A percentile compares a stretch with the other conserved stretches of the same genome.
phyloP scores from a whole-genome alignment of 495 filamentous ascomycete species.

The Trichoderma reesei region DNA sequence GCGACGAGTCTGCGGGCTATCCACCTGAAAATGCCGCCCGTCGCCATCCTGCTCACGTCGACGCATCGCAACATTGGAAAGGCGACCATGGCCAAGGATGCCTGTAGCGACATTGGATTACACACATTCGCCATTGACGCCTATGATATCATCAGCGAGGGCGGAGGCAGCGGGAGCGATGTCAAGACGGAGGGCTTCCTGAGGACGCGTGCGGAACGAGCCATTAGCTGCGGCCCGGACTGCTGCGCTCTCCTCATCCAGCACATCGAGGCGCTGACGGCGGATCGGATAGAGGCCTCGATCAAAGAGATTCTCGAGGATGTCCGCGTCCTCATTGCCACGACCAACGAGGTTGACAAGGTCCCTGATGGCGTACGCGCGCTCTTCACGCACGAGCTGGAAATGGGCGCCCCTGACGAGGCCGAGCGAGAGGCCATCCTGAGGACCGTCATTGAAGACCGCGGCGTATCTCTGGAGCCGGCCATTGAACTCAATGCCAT shows the following conservation, averaged over 20 bases:
- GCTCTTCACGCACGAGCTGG: slow-evolving; percentile 91
- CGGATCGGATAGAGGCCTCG: slow-evolving; percentile 75
- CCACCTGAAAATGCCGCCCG: slow-evolving; percentile 73
- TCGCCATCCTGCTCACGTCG: slow-evolving; percentile 78
- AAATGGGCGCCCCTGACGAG: slow-evolving; percentile 88
- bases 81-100: slow-evolving; percentile 58
- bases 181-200: slow-evolving; percentile 88
- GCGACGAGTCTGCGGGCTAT: slow-evolving; percentile 82
- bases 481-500: slow-evolving; percentile 76
- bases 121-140: slow-evolving; percentile 86
- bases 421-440: slow-evolving; percentile 84
- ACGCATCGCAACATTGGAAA: slow-evolving; percentile 92
- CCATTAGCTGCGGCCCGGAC: slow-evolving; percentile 75
- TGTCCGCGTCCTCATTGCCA: slow-evolving; percentile 75
- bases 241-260: slow-evolving; percentile 73
- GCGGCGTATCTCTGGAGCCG: slow-evolving; percentile 58
- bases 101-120: slow-evolving; percentile 78
- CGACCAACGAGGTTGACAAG: slow-evolving; percentile 89
- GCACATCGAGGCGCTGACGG: slow-evolving; percentile 84
- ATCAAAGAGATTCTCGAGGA: slow-evolving; percentile 68
- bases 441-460: slow-evolving; percentile 61
- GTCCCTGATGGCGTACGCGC: slow-evolving; percentile 80
- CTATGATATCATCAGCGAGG: slow-evolving; percentile 86
- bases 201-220: slow-evolving; percentile 77
- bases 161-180: slow-evolving; percentile 74